A percentile compares a stretch with the other conserved stretches of the same genome.
Evolutionary conservation across 192 early-diverging fungal species (phyloP).

Genomic region (Podila minutissima): DNA sequence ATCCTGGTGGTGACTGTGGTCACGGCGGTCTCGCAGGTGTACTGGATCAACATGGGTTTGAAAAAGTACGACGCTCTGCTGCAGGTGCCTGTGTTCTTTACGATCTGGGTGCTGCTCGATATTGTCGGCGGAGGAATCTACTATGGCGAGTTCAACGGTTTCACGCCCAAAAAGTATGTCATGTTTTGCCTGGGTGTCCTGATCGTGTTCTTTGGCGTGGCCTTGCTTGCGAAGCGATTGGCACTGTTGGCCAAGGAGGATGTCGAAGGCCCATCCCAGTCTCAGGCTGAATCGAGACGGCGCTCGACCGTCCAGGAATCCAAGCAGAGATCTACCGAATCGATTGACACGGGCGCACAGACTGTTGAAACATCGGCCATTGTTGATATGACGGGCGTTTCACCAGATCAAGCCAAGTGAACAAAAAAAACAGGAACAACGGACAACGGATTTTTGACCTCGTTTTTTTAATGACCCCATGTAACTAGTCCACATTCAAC

Average conservation of each 20-base stretch:
- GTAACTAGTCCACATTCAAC: no score
- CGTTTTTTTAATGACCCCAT: no score
- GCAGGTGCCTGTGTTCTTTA: constrained; percentile 85
- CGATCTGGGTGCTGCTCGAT: constrained; percentile 85
- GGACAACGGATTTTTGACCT: no score
- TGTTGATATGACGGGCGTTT: no score
- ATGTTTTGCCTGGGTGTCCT: constrained; percentile 74
- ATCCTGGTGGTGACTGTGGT: constrained; percentile 77
- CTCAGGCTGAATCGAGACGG: constrained; percentile 13
- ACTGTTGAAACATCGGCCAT: no score
- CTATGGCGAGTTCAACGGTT: constrained; percentile 77
- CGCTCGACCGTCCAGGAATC: neutral
- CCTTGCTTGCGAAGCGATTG: constrained; percentile 70
- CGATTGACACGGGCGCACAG: neutral
- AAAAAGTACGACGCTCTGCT: constrained; percentile 83
- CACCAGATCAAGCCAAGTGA: no score
- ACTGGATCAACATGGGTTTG: constrained; percentile 88
- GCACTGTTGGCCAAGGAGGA: constrained; percentile 51
- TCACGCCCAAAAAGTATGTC: constrained; percentile 69
- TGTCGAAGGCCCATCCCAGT: constrained; percentile 14
- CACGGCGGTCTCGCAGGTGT: constrained; percentile 81
- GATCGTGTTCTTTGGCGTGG: constrained; percentile 80
- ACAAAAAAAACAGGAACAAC: no score
- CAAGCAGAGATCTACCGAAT: neutral
- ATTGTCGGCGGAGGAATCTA: constrained; percentile 86